Percentiles rank a stretch among this genome's conserved stretches.
phyloP scores from a whole-genome alignment of 1,284 basidiomycete genomes.

The Inonotus obliquus region DNA sequence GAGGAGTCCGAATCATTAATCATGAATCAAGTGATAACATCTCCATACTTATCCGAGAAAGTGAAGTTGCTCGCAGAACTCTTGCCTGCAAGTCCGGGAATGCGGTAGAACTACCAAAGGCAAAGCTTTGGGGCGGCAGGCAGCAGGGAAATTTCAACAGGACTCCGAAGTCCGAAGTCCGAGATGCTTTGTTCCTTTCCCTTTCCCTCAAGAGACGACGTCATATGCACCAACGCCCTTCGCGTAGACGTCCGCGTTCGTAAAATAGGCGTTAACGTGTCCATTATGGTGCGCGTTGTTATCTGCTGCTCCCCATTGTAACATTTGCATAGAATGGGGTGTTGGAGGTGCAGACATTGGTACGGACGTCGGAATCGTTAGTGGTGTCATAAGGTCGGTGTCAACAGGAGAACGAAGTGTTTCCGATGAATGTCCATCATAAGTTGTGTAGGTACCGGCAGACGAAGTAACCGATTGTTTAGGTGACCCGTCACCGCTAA shows the following conservation, averaged over 20 bases:
- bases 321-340: slow-evolving; percentile 14
- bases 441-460: slow-evolving; percentile 23
- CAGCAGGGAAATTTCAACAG: neutral
- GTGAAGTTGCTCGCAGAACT: too few relatives aligned
- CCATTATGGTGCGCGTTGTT: slow-evolving; percentile 5
- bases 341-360: slow-evolving; percentile 16
- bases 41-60: neutral
- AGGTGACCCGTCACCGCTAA: slow-evolving; percentile 16
- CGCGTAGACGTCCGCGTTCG: slow-evolving; percentile 14
- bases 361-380: slow-evolving; percentile 31
- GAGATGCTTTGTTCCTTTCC: too few relatives aligned
- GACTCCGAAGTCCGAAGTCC: too few relatives aligned
- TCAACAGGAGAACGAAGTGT: slow-evolving; percentile 50
- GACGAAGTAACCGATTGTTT: slow-evolving; percentile 31
- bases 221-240: slow-evolving; percentile 16
- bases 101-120: neutral
- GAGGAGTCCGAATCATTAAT: too few relatives aligned
- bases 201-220: slow-evolving; percentile 13
- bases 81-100: too few relatives aligned
- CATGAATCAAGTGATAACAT: neutral
- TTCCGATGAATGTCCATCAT: slow-evolving; percentile 31
- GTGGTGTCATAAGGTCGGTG: slow-evolving; percentile 64
- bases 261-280: slow-evolving; percentile 17
- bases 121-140: too few relatives aligned
- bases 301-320: slow-evolving; percentile 16